Percentiles rank a stretch among this genome's conserved stretches.
These are phyloP conservation scores for Cryptococcus neoformans DNA, from an alignment of 1,284 basidiomycete species.

Conservation along the genomic window DNA sequence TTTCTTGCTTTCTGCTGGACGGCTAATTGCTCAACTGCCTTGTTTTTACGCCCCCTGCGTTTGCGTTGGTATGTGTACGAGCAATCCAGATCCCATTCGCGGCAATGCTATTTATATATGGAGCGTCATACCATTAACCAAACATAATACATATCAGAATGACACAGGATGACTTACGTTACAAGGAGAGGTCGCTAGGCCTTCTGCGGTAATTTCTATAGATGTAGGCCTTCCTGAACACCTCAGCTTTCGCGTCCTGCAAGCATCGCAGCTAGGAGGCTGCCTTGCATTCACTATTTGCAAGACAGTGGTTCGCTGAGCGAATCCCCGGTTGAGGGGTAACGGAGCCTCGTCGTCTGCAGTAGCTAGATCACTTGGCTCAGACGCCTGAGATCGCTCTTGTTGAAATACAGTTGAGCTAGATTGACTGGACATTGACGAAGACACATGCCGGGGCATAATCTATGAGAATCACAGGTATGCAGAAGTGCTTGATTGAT, in stretches of 20 bases:
- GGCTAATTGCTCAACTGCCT: constrained; percentile 20
- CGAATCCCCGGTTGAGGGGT: no score
- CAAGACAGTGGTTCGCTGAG: no score
- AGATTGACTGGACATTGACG: no score
- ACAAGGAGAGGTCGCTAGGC: constrained; percentile 16
- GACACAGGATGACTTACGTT: constrained; percentile 11
- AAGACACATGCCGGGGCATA: no score
- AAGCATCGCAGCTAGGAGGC: constrained; percentile 23
- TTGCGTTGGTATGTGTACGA: constrained; percentile 26
- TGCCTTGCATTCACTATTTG: not conserved
- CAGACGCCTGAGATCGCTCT: no score
- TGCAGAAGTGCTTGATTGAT: no score
- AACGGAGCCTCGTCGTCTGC: no score
- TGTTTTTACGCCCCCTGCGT: constrained; percentile 21
- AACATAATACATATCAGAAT: not conserved
- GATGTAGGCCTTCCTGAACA: constrained; percentile 20
- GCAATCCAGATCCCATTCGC: constrained; percentile 24
- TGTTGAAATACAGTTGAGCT: no score
- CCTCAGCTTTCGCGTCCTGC: constrained; percentile 23
- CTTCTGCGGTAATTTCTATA: constrained; percentile 15
- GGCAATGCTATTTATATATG: constrained; percentile 17
- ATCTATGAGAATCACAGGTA: no score
- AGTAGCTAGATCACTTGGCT: no score
- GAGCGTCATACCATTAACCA: not conserved
- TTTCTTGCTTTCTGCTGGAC: constrained; percentile 11